Evolutionary conservation across 2,329 filamentous ascomycete genomes (phyloP).

Genomic region (Cadophora sp.): DNA sequence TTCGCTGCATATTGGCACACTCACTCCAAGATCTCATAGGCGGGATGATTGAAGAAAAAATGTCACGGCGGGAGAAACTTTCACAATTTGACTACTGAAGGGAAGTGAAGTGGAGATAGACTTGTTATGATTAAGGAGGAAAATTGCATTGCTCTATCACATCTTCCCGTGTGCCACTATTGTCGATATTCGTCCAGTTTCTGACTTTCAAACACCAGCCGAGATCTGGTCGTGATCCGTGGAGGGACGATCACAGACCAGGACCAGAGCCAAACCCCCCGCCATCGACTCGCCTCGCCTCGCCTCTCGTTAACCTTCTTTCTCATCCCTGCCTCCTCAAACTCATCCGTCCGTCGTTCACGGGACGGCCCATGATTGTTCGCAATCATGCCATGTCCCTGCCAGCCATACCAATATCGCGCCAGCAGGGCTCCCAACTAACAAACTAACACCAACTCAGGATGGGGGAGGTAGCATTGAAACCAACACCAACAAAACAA

Average conservation of each 20-base stretch:
- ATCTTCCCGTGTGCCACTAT: not conserved
- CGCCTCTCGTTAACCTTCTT: slow-evolving; percentile 7
- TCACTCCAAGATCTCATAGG: not conserved
- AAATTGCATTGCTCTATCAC: slow-evolving; percentile 10
- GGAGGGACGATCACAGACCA: not conserved
- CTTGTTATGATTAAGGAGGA: not conserved
- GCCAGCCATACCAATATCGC: slow-evolving; percentile 7
- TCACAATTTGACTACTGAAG: not conserved
- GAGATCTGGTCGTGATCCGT: not conserved
- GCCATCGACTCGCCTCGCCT: not conserved
- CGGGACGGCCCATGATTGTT: slow-evolving; percentile 28
- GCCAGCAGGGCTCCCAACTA: slow-evolving; percentile 12
- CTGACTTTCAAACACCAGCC: not conserved
- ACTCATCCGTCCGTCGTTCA: slow-evolving; percentile 3
- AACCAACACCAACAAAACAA: slow-evolving; percentile 4
- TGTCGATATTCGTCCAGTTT: slow-evolving; percentile 9
- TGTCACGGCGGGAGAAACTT: not conserved
- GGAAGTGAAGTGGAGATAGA: not conserved
- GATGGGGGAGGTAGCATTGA: not conserved
- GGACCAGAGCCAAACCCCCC: not conserved
- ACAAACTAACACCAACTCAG: not conserved
- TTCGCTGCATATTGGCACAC: slow-evolving; percentile 11
- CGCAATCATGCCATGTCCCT: slow-evolving; percentile 21
- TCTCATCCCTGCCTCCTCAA: slow-evolving; percentile 8
- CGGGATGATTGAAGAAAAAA: not conserved